These are phyloP conservation scores for Calonectria multiphialidica DNA, from an alignment of 2,329 filamentous ascomycete genomes.

Conservation along the genomic window DNA sequence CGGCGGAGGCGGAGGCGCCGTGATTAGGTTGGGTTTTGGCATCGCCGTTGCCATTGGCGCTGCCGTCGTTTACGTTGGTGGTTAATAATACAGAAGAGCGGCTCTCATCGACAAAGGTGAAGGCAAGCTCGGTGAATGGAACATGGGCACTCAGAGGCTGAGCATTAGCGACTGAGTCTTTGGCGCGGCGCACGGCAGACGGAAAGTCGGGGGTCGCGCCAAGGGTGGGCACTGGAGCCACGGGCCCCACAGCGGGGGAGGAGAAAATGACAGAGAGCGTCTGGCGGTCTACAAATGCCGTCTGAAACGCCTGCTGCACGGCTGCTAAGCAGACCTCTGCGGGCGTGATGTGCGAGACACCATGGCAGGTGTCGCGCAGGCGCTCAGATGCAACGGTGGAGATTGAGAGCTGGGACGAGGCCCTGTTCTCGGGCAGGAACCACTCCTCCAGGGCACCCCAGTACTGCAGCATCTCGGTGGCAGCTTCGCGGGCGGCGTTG, in stretches of 20 bases:
- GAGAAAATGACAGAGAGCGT: constrained; percentile 9
- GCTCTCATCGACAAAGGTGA: constrained; percentile 8
- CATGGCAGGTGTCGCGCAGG: constrained; percentile 11
- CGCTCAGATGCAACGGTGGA: not conserved
- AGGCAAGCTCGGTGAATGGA: constrained; percentile 1
- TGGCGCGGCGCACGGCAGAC: constrained; percentile 10
- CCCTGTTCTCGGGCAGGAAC: not conserved
- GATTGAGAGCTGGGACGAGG: not conserved
- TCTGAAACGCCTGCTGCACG: constrained; percentile 13
- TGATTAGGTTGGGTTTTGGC: constrained; percentile 9
- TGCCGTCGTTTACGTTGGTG: constrained; percentile 8
- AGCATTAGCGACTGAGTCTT: constrained; percentile 12
- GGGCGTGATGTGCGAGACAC: not conserved
- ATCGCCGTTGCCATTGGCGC: not conserved
- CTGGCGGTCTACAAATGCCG: constrained; percentile 11
- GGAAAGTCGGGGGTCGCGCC: not conserved
- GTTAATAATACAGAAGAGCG: constrained; percentile 11
- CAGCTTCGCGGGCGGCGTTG: constrained; percentile 2
- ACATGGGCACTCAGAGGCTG: not conserved
- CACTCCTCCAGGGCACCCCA: constrained; percentile 17
- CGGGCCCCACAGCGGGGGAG: constrained; percentile 11
- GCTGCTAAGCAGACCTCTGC: constrained; percentile 15
- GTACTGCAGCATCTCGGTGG: constrained; percentile 16
- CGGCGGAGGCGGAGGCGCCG: not conserved
- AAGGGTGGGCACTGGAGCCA: not conserved